Evolutionary conservation across 2,329 filamentous ascomycete species (phyloP).

Genomic region (Diaporthe velutina): DNA sequence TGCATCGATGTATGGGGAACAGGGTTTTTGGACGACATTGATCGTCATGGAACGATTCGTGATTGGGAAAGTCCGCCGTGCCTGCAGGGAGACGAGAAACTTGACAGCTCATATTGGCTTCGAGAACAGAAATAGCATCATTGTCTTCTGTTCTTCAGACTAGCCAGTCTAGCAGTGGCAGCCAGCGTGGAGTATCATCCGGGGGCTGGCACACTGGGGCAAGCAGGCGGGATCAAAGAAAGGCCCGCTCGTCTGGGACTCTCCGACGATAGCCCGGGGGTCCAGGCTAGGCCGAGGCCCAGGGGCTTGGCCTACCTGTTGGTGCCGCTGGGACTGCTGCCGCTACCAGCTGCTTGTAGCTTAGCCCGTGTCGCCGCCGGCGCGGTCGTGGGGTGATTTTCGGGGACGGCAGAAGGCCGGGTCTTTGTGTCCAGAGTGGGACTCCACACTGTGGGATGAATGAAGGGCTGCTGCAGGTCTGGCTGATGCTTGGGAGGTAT

Average conservation of each 20-base stretch:
- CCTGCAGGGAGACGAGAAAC: slow-evolving; percentile 2
- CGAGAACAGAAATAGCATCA: slow-evolving; percentile 31
- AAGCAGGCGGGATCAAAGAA: slow-evolving; percentile 18
- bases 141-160: background rate
- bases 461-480: background rate
- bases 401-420: slow-evolving; percentile 27
- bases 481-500: background rate
- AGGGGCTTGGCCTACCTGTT: slow-evolving; percentile 1
- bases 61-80: slow-evolving; percentile 11
- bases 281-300: background rate
- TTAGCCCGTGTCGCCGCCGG: slow-evolving; percentile 16
- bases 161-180: slow-evolving; percentile 22
- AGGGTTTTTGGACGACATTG: background rate
- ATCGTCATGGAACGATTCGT: slow-evolving; percentile 9
- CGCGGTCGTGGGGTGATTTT: slow-evolving; percentile 7
- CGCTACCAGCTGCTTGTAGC: background rate
- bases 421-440: background rate
- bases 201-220: slow-evolving; percentile 13
- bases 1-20: background rate
- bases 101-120: slow-evolving; percentile 16
- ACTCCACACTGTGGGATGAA: slow-evolving; percentile 22
- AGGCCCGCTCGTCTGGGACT: slow-evolving; percentile 21
- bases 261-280: slow-evolving; percentile 8
- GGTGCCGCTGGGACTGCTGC: background rate
- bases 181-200: background rate